A percentile compares a stretch with the other conserved stretches of the same genome.
Conservation (phyloP, 2,329 filamentous ascomycete genomes). For the Diplodia sapinea region DNA sequence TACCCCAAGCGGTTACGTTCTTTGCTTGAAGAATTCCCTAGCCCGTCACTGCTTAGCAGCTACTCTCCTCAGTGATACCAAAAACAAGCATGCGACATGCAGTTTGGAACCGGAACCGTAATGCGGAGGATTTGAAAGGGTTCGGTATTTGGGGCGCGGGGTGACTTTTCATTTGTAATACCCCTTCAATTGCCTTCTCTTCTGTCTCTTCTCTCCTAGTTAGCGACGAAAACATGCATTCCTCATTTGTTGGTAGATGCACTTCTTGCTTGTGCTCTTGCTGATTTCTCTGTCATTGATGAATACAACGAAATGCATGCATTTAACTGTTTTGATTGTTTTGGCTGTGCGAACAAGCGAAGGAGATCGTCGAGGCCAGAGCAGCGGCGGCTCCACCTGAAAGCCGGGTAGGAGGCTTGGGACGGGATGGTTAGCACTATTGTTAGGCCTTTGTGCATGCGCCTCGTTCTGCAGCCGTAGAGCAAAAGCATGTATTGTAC, state of each 20-base stretch:
- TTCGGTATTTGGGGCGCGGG: neutral
- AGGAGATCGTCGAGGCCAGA: too few relatives aligned
- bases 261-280: neutral
- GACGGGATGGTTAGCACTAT: neutral
- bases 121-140: constrained; percentile 5
- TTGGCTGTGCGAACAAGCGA: too few relatives aligned
- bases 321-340: neutral
- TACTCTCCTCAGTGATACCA: constrained; percentile 21
- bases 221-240: neutral
- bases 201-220: neutral
- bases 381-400: too few relatives aligned
- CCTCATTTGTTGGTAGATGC: neutral
- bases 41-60: neutral
- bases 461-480: neutral
- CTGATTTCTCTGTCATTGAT: neutral
- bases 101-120: neutral
- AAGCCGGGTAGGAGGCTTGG: too few relatives aligned
- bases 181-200: neutral
- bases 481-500: neutral
- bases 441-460: neutral
- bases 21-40: neutral
- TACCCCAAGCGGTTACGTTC: neutral
- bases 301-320: neutral
- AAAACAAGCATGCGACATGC: neutral
- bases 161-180: constrained; percentile 14